These are phyloP conservation scores for Helicocarpus griseus DNA, from an alignment of 2,329 filamentous ascomycete genomes.

Conservation along the genomic window DNA sequence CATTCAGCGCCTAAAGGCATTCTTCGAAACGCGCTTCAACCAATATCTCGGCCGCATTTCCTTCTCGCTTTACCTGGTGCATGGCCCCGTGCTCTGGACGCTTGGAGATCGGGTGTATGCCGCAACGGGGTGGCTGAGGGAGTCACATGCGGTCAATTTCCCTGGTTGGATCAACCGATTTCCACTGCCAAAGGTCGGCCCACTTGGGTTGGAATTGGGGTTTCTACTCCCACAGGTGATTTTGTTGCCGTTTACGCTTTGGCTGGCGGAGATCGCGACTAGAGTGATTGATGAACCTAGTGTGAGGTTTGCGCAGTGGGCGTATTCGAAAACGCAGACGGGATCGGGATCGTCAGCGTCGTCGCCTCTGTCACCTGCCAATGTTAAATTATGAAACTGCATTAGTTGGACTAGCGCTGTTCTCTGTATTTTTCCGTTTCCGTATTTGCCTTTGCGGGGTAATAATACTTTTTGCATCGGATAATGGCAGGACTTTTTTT, in stretches of 20 bases:
- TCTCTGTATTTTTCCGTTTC: not conserved
- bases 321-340: slow-evolving; percentile 42
- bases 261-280: slow-evolving; percentile 48
- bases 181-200: slow-evolving; percentile 45
- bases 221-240: slow-evolving; percentile 53
- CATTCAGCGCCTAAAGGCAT: slow-evolving; percentile 28
- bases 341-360: not conserved
- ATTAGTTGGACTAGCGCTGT: not conserved
- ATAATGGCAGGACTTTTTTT: too few species aligned
- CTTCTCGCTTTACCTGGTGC: slow-evolving; percentile 45
- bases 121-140: slow-evolving; percentile 47
- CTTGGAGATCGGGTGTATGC: slow-evolving; percentile 56
- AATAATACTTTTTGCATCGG: not conserved
- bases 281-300: slow-evolving; percentile 50
- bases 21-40: slow-evolving; percentile 32
- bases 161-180: slow-evolving; percentile 49
- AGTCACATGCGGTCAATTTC: slow-evolving; percentile 42
- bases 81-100: slow-evolving; percentile 51
- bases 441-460: not conserved
- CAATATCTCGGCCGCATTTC: slow-evolving; percentile 41
- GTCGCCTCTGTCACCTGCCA: not conserved
- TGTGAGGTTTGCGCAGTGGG: slow-evolving; percentile 47
- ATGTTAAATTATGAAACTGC: slow-evolving; percentile 6
- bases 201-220: slow-evolving; percentile 50
- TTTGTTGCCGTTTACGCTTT: slow-evolving; percentile 50